Base-by-base conservation (phyloP, 1,284 basidiomycete species). In the Coniferiporia weirii region DNA sequence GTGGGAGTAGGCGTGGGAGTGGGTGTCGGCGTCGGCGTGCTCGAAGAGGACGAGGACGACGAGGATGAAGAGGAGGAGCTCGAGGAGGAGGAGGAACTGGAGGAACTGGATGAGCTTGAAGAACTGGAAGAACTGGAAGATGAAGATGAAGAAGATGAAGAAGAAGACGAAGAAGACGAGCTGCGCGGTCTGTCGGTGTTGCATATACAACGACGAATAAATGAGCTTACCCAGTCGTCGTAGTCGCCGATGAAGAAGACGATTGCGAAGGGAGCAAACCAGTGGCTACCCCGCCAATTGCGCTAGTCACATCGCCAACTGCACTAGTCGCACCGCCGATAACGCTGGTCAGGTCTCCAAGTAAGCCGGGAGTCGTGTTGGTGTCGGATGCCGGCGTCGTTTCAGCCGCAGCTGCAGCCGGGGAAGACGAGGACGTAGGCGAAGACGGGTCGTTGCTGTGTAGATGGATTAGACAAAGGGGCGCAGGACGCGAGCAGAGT, bases 1-100 rank as follows among this genome's bases (percentile, higher is more conserved):
- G 46, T 51, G 9, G 51, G 19, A 40, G 19, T 10, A 17, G 52
- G 9, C 17, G 60, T 2, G 12, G 52, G 13, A 15, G 53, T 55
- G 38, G 35, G 57, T 55, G 19, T 36, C 58, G 60, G 34, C 54
- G 62, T 27, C 52, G 27, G 32, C 44, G 63, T 61, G n/a, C 51
- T 63, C 54, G 63, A 56, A 57, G 65, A 44, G 36, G 64, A 27
- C 53, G 65, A 64, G 55, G 69, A 66, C 67, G 62, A 71, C 69
- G 68, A 70, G 70, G 57, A 34, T 12, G 52, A 43, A 4, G 60
- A 58, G 13, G 60, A 53, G 6, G 54, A 48, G 22, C 49, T 50
- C n/a, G 56, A 49, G 13, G 60, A 58, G n/a, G 56, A 36, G n/a
- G 47, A 40, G 12, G 38, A 40, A 15, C 13, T 22, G 22, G 20